Evolutionary conservation across 371 early-diverging fungal species (phyloP), one percentile per base, ranked within the genome.

Genomic region (Lichtheimia ramosa): DNA sequence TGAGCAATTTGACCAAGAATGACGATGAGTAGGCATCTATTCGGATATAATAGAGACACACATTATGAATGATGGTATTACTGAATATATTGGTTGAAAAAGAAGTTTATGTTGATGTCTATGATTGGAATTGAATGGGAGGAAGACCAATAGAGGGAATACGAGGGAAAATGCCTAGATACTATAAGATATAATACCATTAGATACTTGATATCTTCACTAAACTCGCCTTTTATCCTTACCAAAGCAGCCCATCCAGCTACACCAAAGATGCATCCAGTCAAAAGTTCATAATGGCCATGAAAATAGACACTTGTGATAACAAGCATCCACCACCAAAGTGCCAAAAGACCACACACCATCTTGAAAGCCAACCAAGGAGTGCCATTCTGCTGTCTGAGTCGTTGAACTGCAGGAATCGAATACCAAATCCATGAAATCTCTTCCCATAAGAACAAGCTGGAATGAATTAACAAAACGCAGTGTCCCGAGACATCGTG

Each of bases 401-500:
- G 55, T 4, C 48, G 59, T 46, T 58, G 53, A n/a, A 70, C 59
- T 4, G 60, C 51, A 7, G 58, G 68, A 16, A 60, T 51, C 43
- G 70, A 51, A 56, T 73, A 69, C 41, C 61, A 71, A 7, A 70
- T 34, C 69, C 67, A 64, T 13, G 67, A 54, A 12, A 86, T 66
- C 64, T 95, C 94, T 59, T 93, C 92, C 78, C 75, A 83, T 43
- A 94, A 74, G 65, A 93, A 86, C 54, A 96, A 74, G 34, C 86
- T 88, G 16, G 91, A 81, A 66, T 94, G 96, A 24, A 92, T 85
- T 62, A 96, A 68, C 59, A 96, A 65, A 52, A 96, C 85, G 68
- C 93, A 93, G 69, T 96, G 97, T 4, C 97, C 97, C 0, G 92
- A 91, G 15, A 94, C 78, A 73, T 95, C 94, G 58, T 90, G 81